Base-by-base conservation (phyloP, 192 early-diverging fungal species). In the Paraglomus brasilianum region DNA sequence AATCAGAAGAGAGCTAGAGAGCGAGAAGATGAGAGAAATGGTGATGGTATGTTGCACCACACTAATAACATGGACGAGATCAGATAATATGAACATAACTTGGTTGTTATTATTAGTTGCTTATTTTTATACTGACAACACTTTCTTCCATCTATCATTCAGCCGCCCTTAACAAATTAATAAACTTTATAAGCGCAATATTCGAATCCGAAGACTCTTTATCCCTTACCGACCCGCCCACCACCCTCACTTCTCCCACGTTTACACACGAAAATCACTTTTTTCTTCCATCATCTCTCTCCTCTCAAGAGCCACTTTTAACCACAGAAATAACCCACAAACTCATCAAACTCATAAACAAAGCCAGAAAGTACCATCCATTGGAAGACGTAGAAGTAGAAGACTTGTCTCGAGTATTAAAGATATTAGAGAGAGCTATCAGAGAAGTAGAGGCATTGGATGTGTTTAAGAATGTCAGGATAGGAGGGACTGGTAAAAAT, bases 181-280 rank as follows among this genome's bases (percentile, higher is more conserved):
- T 69, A 15, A 56, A 58, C 30, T 58, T 50, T 36, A 58, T 69
- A 14, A 69, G 55, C 21, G 47, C 52, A 58, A 69, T 69, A 47
- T 69, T 69, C 48, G 67, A 69, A 19, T 52, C 67, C 9, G 67
- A 69, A 13, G 67, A 69, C 48, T 58, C 67, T 13, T 15, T 59
- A 21, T 19, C 15, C 15, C 11, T 30, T 30, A 30, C 43, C 4
- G 67, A 69, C n/a, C n/a, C n/a, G 44, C 7, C 50, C 21, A 42
- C 39, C 14, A 39, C 21, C 43, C 8, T 42, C n/a, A 17, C 9
- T 55, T 30, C 39, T 47, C 11, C 43, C 4, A 24, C n/a, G 44
- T 58, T 30, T 19, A 30, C 43, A 30, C 30, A 30, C 3, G 30
- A 30, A 30, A 30, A 36, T 48, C 55, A 11, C 24, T 69, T n/a